phyloP scores from a whole-genome alignment of 2,329 filamentous ascomycete species.

The Clarireedia monteithiana region DNA sequence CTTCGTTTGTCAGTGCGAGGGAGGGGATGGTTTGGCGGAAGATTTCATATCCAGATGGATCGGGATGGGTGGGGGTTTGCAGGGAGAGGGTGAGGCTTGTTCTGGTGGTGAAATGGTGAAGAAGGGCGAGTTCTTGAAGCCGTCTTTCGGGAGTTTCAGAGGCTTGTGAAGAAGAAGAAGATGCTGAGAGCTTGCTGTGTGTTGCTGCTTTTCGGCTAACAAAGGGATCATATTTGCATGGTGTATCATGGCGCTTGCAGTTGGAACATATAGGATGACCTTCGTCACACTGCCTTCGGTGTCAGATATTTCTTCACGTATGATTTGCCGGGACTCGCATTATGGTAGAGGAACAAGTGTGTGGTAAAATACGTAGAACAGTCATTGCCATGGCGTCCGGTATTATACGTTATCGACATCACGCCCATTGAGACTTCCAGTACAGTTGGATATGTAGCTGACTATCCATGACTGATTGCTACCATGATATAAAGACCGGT shows the following conservation, averaged over 20 bases:
- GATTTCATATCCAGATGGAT: conserved; percentile 3
- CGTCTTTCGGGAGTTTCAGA: conserved; percentile 16
- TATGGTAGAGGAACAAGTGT: too few relatives aligned
- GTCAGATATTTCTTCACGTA: not conserved
- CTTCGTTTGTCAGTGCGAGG: conserved; percentile 15
- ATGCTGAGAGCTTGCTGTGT: not conserved
- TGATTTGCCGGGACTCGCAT: too few relatives aligned
- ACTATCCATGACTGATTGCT: too few relatives aligned
- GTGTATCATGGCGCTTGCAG: conserved; percentile 15
- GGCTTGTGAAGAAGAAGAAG: not conserved
- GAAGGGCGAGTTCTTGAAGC: conserved; percentile 16
- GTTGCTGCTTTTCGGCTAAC: not conserved
- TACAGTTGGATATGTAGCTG: too few relatives aligned
- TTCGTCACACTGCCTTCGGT: conserved; percentile 18
- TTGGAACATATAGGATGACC: conserved; percentile 16
- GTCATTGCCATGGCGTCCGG: too few relatives aligned
- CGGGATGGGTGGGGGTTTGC: not conserved
- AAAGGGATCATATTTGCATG: conserved; percentile 12
- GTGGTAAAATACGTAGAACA: too few relatives aligned
- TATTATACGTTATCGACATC: too few relatives aligned
- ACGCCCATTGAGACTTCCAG: too few relatives aligned
- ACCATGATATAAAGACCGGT: too few relatives aligned
- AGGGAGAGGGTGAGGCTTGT: conserved; percentile 13
- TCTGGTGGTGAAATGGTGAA: conserved; percentile 18
- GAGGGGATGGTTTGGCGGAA: conserved; percentile 10